Base-by-base conservation (phyloP, 176 grass and related monocot species). In the Hyparrhenia diplandra region DNA sequence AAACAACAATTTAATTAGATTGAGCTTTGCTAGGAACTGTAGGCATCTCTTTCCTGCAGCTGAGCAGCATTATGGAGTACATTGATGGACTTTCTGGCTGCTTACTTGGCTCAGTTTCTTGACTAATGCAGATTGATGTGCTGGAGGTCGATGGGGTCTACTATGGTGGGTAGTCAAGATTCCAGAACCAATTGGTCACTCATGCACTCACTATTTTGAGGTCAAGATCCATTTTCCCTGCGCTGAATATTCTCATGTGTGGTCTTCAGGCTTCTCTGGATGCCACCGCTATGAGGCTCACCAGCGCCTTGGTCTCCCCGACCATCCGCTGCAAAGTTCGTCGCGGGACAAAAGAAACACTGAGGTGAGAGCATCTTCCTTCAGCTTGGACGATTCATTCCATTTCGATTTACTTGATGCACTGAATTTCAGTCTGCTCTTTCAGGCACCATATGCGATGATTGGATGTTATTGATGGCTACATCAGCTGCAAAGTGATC, bases 271-370 rank as follows among this genome's bases (percentile, higher is more conserved):
- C 11, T 98, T 98, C 87, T 98, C 92, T 32, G 96, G 96, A 86
- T 95, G 96, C 70, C 96, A 98, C 49, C 86, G 96, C 34, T 98
- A 90, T 1, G 92, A 98, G 76, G 96, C 96, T 75, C 96, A 95
- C 82, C 96, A 95, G 79, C 90, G 77, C 49, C 87, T 98, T 31
- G 96, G 92, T 30, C 88, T 98, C 66, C 66, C 88, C 88, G 5
- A 98, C 92, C 8, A 98, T 98, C 40, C 90, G 88, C 36, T 98
- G 92, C 81, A 98, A 93, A 90, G 88, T 95, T 3, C 92, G 92
- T 16, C 92, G 86, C 0, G 92, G 95, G 31, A 98, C 92, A 13
- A 98, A 98, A 71, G 90, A 95, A 84, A 98, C 90, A n/a, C 85
- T 98, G 36, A 93, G 95, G 95, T 95, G 6, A 65, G 9, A 49